phyloP scores from a whole-genome alignment of 208 protist species.

The Acanthamoeba royreba region DNA sequence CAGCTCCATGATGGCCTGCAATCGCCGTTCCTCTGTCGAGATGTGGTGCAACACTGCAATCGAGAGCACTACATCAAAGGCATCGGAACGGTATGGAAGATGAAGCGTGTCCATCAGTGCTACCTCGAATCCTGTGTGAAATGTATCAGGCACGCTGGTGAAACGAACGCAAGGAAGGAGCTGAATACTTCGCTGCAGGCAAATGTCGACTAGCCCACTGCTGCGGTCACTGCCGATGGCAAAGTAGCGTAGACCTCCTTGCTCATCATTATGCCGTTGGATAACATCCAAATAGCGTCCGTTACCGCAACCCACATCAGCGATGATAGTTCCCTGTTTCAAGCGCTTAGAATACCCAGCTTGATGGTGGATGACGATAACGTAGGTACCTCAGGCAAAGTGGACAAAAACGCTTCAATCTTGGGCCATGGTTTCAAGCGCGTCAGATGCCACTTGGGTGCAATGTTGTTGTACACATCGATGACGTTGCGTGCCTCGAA shows the following conservation, averaged over 20 bases:
- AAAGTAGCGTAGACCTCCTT: background rate
- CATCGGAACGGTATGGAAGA: background rate
- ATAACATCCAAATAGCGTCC: constrained; percentile 66
- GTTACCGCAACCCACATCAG: constrained; percentile 74
- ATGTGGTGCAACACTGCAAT: constrained; percentile 59
- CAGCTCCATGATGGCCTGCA: constrained; percentile 27
- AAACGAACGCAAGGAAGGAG: background rate
- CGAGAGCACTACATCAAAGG: constrained; percentile 49
- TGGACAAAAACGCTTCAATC: background rate
- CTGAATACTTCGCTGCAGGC: background rate
- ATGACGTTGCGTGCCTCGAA: constrained; percentile 1
- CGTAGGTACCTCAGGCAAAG: background rate
- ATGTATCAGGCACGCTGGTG: background rate
- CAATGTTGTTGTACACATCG: constrained; percentile 3
- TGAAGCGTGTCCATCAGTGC: background rate
- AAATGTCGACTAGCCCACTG: background rate
- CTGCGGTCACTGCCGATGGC: background rate
- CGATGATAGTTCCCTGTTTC: constrained; percentile 33
- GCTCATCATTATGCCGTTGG: background rate
- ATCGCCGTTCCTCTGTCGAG: constrained; percentile 12
- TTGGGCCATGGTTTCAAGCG: constrained; percentile 3
- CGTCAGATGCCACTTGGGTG: background rate
- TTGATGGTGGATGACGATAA: background rate
- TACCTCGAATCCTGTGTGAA: constrained; percentile 21
- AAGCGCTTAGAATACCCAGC: background rate